phyloP scores from a whole-genome alignment of 1,284 basidiomycete genomes.

The Microbotryum intermedium region DNA sequence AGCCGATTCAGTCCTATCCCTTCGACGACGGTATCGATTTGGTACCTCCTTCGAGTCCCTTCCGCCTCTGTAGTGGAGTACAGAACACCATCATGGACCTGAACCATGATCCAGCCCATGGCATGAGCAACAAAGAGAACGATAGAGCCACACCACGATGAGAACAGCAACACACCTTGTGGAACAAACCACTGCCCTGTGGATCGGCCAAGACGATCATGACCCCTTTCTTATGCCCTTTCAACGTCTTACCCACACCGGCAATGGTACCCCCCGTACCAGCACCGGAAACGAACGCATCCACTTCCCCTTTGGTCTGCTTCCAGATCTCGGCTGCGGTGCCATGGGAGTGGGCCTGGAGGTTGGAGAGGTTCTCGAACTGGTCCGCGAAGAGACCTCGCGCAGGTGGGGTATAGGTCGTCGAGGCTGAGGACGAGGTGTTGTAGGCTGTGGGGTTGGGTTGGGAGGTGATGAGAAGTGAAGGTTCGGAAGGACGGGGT shows the following conservation, averaged over 20 bases:
- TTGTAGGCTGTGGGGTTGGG: neutral
- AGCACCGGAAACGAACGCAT: conserved; percentile 88
- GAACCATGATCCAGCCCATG: neutral
- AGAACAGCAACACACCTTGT: conserved; percentile 54
- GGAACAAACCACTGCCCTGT: conserved; percentile 88
- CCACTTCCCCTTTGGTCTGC: conserved; percentile 72
- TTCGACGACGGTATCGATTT: conserved; percentile 66
- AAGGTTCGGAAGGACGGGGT: neutral
- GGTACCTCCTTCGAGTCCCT: conserved; percentile 85
- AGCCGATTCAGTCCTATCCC: conserved; percentile 76
- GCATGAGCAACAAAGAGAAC: neutral
- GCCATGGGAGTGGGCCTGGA: conserved; percentile 74
- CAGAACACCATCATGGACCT: conserved; percentile 90
- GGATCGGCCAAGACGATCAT: conserved; percentile 81
- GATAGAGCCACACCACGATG: conserved; percentile 8
- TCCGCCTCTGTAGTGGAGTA: conserved; percentile 84
- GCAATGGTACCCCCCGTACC: conserved; percentile 93
- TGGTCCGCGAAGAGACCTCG: conserved; percentile 74
- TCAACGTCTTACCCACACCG: conserved; percentile 73
- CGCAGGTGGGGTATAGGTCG: conserved; percentile 7
- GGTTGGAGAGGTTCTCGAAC: conserved; percentile 80
- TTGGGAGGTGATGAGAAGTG: conserved; percentile 9
- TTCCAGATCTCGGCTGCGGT: conserved; percentile 95
- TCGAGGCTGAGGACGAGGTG: neutral
- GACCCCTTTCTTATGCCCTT: conserved; percentile 50